Percentiles rank a stretch among this genome's conserved stretches.
These are phyloP conservation scores for Phytophthora europaea DNA, from an alignment of 352 stramenopile genomes.

Conservation along the genomic window DNA sequence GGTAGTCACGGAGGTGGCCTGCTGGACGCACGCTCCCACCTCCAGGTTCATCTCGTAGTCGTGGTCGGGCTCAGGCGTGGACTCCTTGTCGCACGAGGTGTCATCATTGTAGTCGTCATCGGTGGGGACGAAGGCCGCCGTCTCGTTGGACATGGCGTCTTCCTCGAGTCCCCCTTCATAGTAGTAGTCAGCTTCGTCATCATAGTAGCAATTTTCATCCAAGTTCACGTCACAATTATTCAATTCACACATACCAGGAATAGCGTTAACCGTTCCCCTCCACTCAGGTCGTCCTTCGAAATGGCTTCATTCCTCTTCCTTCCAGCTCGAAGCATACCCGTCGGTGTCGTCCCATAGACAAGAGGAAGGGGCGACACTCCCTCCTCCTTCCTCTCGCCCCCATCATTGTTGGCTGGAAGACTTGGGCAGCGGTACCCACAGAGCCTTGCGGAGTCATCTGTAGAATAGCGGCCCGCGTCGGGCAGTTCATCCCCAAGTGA, in stretches of 20 bases:
- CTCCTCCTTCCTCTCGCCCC: too few species aligned
- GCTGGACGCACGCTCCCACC: too few species aligned
- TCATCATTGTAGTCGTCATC: neutral
- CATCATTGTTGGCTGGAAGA: too few species aligned
- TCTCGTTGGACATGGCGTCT: neutral
- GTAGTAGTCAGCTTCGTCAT: neutral
- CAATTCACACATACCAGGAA: neutral
- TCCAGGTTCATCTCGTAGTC: too few species aligned
- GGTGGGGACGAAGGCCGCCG: neutral
- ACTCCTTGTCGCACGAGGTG: too few species aligned
- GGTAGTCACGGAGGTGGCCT: too few species aligned
- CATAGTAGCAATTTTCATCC: neutral
- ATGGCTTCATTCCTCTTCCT: too few species aligned
- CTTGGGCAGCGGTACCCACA: neutral
- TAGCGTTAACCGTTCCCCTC: neutral
- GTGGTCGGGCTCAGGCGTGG: too few species aligned
- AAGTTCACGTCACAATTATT: neutral
- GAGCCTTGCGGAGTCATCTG: neutral
- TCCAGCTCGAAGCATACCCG: too few species aligned
- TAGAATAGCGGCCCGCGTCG: neutral
- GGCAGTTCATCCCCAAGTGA: neutral
- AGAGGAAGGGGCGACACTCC: too few species aligned
- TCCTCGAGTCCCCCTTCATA: neutral
- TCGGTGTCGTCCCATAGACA: too few species aligned
- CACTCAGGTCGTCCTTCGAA: too few species aligned